Conservation (phyloP, 2,329 filamentous ascomycete species). For the Emmonsia crescens region DNA sequence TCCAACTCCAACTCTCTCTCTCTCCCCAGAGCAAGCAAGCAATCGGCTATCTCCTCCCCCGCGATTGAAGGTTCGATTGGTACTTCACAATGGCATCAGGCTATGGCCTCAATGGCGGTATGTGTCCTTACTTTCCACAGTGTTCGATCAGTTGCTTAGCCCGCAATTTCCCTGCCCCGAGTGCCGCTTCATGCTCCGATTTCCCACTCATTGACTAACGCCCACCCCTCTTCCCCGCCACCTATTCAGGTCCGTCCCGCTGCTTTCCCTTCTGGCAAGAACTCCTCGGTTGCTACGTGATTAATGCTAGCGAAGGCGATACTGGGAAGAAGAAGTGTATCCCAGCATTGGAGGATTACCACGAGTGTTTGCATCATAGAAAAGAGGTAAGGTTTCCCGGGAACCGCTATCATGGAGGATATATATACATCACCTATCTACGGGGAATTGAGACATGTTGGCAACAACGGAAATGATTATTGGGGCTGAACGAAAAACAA, state of each 20-base stretch:
- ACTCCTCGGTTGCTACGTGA: constrained; percentile 93
- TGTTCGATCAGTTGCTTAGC: constrained; percentile 10
- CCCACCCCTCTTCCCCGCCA: constrained; percentile 8
- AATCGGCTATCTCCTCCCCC: background rate
- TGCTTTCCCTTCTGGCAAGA: constrained; percentile 99
- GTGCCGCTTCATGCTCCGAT: constrained; percentile 12
- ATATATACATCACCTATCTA: background rate
- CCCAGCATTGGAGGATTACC: constrained; percentile 86
- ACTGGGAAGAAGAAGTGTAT: constrained; percentile 79
- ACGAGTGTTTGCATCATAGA: constrained; percentile 96
- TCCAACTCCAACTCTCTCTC: background rate
- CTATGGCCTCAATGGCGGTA: constrained; percentile 46
- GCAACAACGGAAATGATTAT: background rate
- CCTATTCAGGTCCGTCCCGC: constrained; percentile 51
- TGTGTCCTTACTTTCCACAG: constrained; percentile 16
- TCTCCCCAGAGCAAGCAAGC: constrained; percentile 3
- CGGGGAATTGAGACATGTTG: background rate
- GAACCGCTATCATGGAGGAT: background rate
- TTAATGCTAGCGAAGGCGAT: constrained; percentile 75
- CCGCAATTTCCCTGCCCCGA: constrained; percentile 13
- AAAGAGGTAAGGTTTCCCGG: constrained; percentile 65
- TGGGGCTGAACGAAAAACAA: background rate
- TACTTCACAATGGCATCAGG: constrained; percentile 38
- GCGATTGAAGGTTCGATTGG: constrained; percentile 1
- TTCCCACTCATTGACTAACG: constrained; percentile 15